These are phyloP conservation scores for Pyrenopolyporus hunteri DNA, from an alignment of 495 filamentous ascomycete species.

Conservation along the genomic window DNA sequence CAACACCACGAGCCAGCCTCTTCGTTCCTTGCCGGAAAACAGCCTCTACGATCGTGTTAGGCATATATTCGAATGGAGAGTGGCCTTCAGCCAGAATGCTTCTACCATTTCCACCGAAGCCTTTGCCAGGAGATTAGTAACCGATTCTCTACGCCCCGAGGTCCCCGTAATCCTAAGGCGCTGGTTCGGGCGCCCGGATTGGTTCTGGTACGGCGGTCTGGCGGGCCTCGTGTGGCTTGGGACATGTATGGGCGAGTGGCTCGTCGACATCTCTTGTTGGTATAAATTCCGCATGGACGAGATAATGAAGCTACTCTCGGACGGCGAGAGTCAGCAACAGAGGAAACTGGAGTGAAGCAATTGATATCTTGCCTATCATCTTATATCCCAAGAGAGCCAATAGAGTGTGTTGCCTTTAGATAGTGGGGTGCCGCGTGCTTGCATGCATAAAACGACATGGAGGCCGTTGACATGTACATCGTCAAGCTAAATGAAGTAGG, in stretches of 20 bases:
- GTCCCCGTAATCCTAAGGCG: slow-evolving; percentile 42
- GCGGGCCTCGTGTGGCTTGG: slow-evolving; percentile 45
- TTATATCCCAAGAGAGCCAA: not conserved
- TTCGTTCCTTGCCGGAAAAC: slow-evolving; percentile 46
- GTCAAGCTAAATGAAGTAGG: too few species aligned
- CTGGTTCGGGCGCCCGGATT: slow-evolving; percentile 55
- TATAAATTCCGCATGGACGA: slow-evolving; percentile 45
- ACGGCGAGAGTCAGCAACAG: slow-evolving; percentile 20
- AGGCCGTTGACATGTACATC: too few species aligned
- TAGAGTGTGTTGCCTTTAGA: not conserved
- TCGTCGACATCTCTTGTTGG: slow-evolving; percentile 48
- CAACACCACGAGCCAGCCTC: slow-evolving; percentile 48
- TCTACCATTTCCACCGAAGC: slow-evolving; percentile 47
- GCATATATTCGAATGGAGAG: slow-evolving; percentile 50
- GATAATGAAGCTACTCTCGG: slow-evolving; percentile 48
- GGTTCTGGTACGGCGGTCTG: slow-evolving; percentile 55
- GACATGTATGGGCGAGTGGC: slow-evolving; percentile 48
- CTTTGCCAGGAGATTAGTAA: slow-evolving; percentile 48
- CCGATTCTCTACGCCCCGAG: slow-evolving; percentile 45
- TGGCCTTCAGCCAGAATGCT: slow-evolving; percentile 54
- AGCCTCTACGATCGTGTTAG: slow-evolving; percentile 51
- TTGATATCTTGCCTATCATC: not conserved
- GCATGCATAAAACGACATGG: too few species aligned
- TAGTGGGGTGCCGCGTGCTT: not conserved
- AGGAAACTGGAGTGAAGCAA: slow-evolving; percentile 38